Evolutionary conservation across 2,329 filamentous ascomycete species (phyloP), one percentile per base, ranked within the genome.

Genomic region (Dothidotthia symphoricarpi): DNA sequence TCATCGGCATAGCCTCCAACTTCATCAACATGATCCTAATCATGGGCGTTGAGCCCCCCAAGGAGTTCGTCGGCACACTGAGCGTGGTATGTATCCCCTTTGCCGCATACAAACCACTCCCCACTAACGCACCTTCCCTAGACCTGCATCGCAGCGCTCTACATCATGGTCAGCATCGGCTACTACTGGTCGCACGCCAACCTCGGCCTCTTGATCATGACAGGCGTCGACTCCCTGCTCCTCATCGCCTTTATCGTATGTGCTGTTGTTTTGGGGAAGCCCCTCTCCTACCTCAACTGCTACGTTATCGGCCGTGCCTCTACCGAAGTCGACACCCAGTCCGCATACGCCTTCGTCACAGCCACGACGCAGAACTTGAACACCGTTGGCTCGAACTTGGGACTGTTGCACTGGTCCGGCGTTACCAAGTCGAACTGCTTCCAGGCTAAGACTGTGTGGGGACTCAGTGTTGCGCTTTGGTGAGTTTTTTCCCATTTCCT

Each of bases 371-470:
- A 69, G 42, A 78, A 76, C 44, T 60, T 81, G 24, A 71, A 73
- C 39, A 70, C 71, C 31, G 64, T 72, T 33, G 74, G 72, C n/a
- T 70, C 71, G 6, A 72, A 63, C 27, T 59, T 81, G 38, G 69
- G 72, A 14, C 71, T 81, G 43, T 57, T 59, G 11, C 66, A 71
- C 39, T 83, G 78, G 77, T 77, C 80, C 29, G 78, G 77, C n/a
- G 73, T 76, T 7, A 80, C 73, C 10, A 77, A 74, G 61, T 59
- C 77, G 13, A 85, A 86, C 38, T 96, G 90, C 71, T 81, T 83
- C 58, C 82, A 93, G 72, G 82, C 89, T 65, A 94, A 95, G 75
- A 80, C 85, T 12, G 80, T 93, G 50, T 95, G 89, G 90, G 89
- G 88, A 1, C 69, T 95, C 43, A 80, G 81, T 64, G 90, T 95